A percentile compares a stretch with the other conserved stretches of the same genome.
Conservation (phyloP, 1,139 yeast species). For the Protomyces pachydermus region DNA sequence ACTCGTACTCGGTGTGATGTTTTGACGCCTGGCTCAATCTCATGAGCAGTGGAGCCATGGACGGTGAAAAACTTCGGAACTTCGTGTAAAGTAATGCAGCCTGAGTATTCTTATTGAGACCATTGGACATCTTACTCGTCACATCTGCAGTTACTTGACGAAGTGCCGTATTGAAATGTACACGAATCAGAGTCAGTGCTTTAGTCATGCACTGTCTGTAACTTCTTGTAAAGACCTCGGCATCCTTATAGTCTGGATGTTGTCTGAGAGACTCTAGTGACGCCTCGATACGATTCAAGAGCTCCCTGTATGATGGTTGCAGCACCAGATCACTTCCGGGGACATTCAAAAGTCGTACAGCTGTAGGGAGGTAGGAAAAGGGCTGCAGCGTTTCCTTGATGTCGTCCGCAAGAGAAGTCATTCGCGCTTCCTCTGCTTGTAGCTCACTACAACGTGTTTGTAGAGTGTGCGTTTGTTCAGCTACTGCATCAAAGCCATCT, state of each 20-base stretch:
- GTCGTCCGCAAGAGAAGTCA: constrained; percentile 47
- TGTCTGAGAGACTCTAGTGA: constrained; percentile 50
- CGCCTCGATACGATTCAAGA: constrained; percentile 57
- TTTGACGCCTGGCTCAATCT: constrained; percentile 52
- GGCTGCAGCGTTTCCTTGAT: constrained; percentile 53
- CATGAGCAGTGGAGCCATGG: constrained; percentile 46
- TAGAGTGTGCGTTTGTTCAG: constrained; percentile 58
- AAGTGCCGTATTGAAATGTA: constrained; percentile 56
- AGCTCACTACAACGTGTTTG: constrained; percentile 55
- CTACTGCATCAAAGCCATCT: constrained; percentile 52
- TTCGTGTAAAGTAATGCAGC: constrained; percentile 61
- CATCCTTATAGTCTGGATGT: constrained; percentile 55
- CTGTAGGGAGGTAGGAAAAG: constrained; percentile 66
- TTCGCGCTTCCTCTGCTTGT: constrained; percentile 49
- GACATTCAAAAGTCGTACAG: constrained; percentile 62
- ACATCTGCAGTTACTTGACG: constrained; percentile 49
- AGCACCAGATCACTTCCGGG: constrained; percentile 65
- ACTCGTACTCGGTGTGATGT: constrained; percentile 55
- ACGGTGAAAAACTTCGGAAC: constrained; percentile 47
- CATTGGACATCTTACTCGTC: constrained; percentile 38
- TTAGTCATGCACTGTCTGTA: constrained; percentile 83
- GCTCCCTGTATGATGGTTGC: constrained; percentile 50
- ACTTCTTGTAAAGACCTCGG: constrained; percentile 63
- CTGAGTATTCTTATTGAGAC: constrained; percentile 42
- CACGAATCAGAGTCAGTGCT: constrained; percentile 68